Conservation (phyloP, 352 stramenopile species). For the Pythium coloratum region DNA sequence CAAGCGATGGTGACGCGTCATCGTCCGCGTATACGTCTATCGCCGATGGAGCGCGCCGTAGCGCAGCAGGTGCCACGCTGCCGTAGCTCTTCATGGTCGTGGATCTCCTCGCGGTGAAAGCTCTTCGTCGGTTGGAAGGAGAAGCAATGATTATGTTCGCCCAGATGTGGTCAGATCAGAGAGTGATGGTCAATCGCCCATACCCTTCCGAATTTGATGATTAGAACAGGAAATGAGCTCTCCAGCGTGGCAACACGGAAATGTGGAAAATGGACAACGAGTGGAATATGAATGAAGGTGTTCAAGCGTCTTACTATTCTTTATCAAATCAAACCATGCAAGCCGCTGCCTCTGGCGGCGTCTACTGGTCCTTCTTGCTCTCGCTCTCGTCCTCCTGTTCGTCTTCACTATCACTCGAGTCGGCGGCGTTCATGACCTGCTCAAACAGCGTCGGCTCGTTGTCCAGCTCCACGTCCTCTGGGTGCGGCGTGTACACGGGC, state of each 20-base stretch:
- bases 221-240: background rate
- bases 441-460: constrained; percentile 99
- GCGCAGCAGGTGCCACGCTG: constrained; percentile 23
- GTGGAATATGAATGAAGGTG: background rate
- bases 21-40: constrained; percentile 19
- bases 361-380: constrained; percentile 59
- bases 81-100: constrained; percentile 29
- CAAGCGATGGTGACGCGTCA: constrained; percentile 8
- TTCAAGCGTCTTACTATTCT: constrained; percentile 8
- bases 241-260: background rate
- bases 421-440: constrained; percentile 91
- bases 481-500: constrained; percentile 96
- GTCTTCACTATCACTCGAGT: constrained; percentile 88
- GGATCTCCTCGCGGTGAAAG: background rate
- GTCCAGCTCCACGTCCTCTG: constrained; percentile 98
- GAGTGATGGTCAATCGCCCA: background rate
- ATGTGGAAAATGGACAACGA: background rate
- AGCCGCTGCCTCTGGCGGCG: background rate
- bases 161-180: background rate
- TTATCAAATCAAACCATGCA: constrained; percentile 9
- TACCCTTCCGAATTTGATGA: background rate
- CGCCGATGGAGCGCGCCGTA: constrained; percentile 15
- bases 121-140: background rate
- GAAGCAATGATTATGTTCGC: background rate
- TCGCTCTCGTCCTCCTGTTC: constrained; percentile 64